These are phyloP conservation scores for Beauveria brongniartii DNA, from an alignment of 2,329 filamentous ascomycete species.

Conservation along the genomic window DNA sequence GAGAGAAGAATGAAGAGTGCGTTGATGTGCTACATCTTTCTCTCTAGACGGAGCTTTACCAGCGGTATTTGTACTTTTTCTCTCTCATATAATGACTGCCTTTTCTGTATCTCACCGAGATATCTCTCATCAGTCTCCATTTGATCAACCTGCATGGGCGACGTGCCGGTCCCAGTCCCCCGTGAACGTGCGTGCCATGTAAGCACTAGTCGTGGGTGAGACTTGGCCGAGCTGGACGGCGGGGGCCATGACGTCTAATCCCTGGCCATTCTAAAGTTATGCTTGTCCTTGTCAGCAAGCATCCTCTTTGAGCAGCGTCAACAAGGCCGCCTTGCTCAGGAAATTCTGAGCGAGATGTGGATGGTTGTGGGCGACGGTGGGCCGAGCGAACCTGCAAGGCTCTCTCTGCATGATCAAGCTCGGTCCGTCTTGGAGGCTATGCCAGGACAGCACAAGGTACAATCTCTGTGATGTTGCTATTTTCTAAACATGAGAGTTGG, in stretches of 20 bases:
- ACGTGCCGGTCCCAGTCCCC: neutral
- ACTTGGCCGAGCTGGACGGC: neutral
- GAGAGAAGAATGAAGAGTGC: neutral
- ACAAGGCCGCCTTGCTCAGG: neutral
- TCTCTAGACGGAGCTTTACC: neutral
- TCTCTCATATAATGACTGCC: neutral
- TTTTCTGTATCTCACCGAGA: neutral
- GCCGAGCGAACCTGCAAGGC: neutral
- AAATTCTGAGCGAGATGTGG: neutral
- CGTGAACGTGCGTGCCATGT: neutral
- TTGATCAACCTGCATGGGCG: neutral
- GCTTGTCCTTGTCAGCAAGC: neutral
- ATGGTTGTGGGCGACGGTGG: neutral
- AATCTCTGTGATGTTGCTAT: neutral
- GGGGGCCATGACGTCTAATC: neutral
- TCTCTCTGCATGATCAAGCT: neutral
- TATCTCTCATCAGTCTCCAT: neutral
- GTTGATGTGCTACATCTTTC: neutral
- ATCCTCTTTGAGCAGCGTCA: neutral
- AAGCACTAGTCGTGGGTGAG: neutral
- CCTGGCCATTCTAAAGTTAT: neutral
- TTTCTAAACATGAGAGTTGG: no score
- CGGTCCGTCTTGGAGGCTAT: neutral
- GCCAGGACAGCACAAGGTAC: neutral
- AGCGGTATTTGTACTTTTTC: neutral